Percentiles rank a stretch among this genome's conserved stretches.
These are phyloP conservation scores for Panaeolus cyanescens DNA, from an alignment of 768 basidiomycete genomes.

Conservation along the genomic window DNA sequence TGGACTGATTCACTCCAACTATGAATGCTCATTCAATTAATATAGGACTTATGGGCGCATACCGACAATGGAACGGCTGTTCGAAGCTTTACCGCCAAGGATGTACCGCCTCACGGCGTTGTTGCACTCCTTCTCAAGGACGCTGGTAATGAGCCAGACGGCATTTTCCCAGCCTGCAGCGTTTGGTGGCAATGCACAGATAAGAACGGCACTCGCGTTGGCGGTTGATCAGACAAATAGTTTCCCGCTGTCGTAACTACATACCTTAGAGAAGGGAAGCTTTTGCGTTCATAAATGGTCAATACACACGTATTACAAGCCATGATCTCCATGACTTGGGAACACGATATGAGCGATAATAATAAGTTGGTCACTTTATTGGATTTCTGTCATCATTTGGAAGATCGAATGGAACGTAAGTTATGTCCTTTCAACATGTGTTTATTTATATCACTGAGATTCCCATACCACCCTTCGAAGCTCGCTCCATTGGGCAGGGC, in stretches of 20 bases:
- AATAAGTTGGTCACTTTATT: no score
- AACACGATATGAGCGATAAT: no score
- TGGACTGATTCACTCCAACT: background rate
- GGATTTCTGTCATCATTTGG: background rate
- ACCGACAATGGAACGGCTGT: constrained; percentile 69
- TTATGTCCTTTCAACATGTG: background rate
- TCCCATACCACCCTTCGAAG: no score
- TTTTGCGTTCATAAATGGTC: no score
- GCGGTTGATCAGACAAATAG: constrained; percentile 12
- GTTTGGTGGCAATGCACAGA: constrained; percentile 59
- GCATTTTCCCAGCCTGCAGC: constrained; percentile 57
- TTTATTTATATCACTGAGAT: background rate
- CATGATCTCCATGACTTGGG: no score
- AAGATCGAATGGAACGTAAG: no score
- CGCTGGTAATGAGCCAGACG: constrained; percentile 66
- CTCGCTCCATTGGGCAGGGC: no score
- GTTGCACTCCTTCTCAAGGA: constrained; percentile 67
- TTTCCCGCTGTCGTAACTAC: constrained; percentile 1
- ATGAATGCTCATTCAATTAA: background rate
- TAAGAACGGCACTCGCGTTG: constrained; percentile 52
- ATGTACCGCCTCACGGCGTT: constrained; percentile 70
- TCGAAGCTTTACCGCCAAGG: constrained; percentile 51
- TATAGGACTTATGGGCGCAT: constrained; percentile 72
- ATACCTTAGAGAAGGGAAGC: background rate
- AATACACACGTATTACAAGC: no score